These are phyloP conservation scores for Fusarium odoratissimum DNA, from an alignment of 2,329 filamentous ascomycete genomes.

Conservation along the genomic window DNA sequence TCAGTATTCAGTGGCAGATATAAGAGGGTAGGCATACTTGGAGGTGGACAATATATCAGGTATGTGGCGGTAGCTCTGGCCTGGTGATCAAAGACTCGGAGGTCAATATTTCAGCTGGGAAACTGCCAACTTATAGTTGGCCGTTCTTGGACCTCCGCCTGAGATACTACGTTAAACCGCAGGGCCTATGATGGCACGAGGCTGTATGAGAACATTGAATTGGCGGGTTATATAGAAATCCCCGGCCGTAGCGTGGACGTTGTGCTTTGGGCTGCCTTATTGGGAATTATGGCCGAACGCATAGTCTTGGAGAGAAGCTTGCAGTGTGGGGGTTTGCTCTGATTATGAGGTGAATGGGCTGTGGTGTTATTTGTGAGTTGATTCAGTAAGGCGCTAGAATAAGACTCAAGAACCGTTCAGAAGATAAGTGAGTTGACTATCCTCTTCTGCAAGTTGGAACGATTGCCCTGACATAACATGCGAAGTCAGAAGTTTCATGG, in stretches of 20 bases:
- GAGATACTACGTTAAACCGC: conserved; percentile 21
- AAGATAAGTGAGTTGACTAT: background rate
- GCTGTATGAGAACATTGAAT: conserved; percentile 38
- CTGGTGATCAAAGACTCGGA: background rate
- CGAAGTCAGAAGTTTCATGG: background rate
- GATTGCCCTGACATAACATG: background rate
- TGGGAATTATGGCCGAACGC: conserved; percentile 38
- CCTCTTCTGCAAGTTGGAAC: background rate
- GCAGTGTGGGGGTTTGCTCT: conserved; percentile 23
- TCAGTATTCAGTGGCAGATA: background rate
- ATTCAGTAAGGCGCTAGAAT: background rate
- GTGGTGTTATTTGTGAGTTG: background rate
- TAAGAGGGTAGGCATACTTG: background rate
- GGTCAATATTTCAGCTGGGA: background rate
- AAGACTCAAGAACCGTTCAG: background rate
- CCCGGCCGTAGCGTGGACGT: conserved; percentile 16
- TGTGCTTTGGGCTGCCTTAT: conserved; percentile 33
- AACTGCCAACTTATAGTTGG: conserved; percentile 19
- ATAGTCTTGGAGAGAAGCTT: conserved; percentile 24
- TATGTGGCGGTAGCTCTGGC: background rate
- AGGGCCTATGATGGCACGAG: conserved; percentile 27
- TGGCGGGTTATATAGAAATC: conserved; percentile 36
- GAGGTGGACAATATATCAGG: background rate
- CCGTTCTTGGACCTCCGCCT: conserved; percentile 1
- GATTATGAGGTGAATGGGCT: conserved; percentile 6